These are phyloP conservation scores for Plasmodium coatneyi DNA, from an alignment of 169 alveolate species.

Conservation along the genomic window DNA sequence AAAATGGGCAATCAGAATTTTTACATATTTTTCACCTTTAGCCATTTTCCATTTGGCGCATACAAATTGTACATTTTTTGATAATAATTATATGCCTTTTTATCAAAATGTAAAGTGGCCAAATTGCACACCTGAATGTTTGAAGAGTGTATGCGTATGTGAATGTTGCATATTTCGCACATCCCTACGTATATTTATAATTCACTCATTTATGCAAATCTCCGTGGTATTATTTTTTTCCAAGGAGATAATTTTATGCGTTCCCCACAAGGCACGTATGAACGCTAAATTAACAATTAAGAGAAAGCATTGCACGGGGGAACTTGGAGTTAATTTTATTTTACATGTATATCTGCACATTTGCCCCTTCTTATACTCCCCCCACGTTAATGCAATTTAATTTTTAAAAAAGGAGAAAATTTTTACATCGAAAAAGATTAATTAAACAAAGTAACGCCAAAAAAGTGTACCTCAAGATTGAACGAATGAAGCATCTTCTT, in stretches of 20 bases:
- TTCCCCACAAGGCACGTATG: neutral
- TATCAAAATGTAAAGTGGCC: neutral
- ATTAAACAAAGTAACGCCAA: neutral
- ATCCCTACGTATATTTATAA: neutral
- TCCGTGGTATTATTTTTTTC: neutral
- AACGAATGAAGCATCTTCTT: neutral
- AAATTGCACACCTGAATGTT: conserved; percentile 15
- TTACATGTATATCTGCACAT: neutral
- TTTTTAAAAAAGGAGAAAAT: neutral
- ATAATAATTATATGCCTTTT: neutral
- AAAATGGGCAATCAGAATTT: neutral
- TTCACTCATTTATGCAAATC: neutral
- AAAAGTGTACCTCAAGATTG: neutral
- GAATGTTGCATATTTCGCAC: neutral
- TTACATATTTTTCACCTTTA: neutral
- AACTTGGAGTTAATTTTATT: neutral
- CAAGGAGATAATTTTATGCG: neutral
- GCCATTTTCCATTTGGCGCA: neutral
- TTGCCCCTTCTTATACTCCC: neutral
- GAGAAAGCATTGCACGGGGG: neutral
- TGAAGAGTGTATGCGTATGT: conserved; percentile 5
- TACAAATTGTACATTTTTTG: neutral
- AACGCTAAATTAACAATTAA: neutral
- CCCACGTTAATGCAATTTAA: neutral
- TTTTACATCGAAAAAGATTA: neutral